These are phyloP conservation scores for Phyllostachys edulis DNA, from an alignment of 176 grass and related monocot species.

Conservation along the genomic window DNA sequence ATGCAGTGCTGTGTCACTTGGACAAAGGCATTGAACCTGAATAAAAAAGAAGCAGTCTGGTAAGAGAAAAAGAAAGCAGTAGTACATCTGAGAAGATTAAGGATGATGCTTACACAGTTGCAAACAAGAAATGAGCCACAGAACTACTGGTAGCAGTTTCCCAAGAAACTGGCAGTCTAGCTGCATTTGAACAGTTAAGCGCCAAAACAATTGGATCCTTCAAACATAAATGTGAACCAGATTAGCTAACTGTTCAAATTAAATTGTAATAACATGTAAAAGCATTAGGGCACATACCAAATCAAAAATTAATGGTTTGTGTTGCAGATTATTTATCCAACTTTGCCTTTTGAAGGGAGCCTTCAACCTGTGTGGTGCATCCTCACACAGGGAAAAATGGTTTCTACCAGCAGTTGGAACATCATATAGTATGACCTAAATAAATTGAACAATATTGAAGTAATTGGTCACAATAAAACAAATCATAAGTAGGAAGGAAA, in stretches of 20 bases:
- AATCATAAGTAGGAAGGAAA: not conserved
- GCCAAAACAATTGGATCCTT: constrained; percentile 74
- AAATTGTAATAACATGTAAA: constrained; percentile 25
- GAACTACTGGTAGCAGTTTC: constrained; percentile 30
- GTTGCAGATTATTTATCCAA: constrained; percentile 72
- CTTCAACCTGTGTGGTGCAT: constrained; percentile 39
- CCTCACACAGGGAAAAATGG: constrained; percentile 64
- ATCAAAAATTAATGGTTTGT: constrained; percentile 55
- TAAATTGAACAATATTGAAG: constrained; percentile 26
- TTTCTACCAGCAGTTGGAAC: constrained; percentile 62
- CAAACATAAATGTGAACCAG: constrained; percentile 29
- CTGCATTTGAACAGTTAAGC: constrained; percentile 79
- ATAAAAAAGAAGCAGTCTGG: constrained; percentile 37
- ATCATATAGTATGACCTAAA: constrained; percentile 88
- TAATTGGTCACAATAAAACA: constrained; percentile 26
- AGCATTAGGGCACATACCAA: constrained; percentile 53
- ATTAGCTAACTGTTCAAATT: constrained; percentile 16
- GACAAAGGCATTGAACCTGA: constrained; percentile 43
- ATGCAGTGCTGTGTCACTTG: constrained; percentile 49
- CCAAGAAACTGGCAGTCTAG: constrained; percentile 46
- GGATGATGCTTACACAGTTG: constrained; percentile 54
- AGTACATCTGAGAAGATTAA: constrained; percentile 19
- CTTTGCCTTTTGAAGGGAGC: constrained; percentile 52
- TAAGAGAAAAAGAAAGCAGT: constrained; percentile 35
- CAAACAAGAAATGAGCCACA: constrained; percentile 37